Percentiles rank a stretch among this genome's conserved stretches.
These are phyloP conservation scores for Phytophthora melonis DNA, from an alignment of 352 stramenopile genomes.

Conservation along the genomic window DNA sequence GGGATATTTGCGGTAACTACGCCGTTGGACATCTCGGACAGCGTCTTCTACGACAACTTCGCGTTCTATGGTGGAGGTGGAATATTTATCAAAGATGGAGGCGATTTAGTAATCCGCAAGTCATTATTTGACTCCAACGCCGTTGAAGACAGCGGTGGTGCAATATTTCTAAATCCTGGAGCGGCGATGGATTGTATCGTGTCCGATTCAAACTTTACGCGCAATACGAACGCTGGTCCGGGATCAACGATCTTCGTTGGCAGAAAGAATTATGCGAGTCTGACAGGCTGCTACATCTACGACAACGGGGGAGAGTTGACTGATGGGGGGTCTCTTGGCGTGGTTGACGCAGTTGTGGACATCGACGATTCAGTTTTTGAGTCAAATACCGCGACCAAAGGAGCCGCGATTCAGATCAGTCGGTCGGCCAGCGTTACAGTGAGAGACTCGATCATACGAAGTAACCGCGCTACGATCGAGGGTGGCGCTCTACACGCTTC, in stretches of 20 bases:
- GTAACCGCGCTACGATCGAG: conserved; percentile 46
- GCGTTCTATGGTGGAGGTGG: conserved; percentile 71
- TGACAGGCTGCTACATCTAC: conserved; percentile 34
- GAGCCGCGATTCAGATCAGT: conserved; percentile 61
- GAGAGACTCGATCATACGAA: conserved; percentile 33
- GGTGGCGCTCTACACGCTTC: conserved; percentile 65
- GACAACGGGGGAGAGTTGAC: conserved; percentile 49
- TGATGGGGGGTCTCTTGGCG: conserved; percentile 59
- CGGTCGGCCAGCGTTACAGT: conserved; percentile 46
- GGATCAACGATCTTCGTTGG: conserved; percentile 65
- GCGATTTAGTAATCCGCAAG: conserved; percentile 31
- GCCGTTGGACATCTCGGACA: conserved; percentile 31
- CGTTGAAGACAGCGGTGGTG: conserved; percentile 58
- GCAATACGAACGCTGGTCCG: conserved; percentile 59
- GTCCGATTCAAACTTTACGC: conserved; percentile 40
- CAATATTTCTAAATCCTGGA: conserved; percentile 54
- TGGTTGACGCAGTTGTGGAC: conserved; percentile 46
- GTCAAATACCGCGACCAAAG: conserved; percentile 51
- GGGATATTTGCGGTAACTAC: conserved; percentile 50
- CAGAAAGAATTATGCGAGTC: conserved; percentile 52
- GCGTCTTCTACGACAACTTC: conserved; percentile 49
- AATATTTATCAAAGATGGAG: conserved; percentile 54
- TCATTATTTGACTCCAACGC: conserved; percentile 42
- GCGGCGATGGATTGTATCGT: conserved; percentile 35
- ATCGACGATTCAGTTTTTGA: conserved; percentile 48